phyloP scores from a whole-genome alignment of 306 rosid species.

The Malus orientalis region DNA sequence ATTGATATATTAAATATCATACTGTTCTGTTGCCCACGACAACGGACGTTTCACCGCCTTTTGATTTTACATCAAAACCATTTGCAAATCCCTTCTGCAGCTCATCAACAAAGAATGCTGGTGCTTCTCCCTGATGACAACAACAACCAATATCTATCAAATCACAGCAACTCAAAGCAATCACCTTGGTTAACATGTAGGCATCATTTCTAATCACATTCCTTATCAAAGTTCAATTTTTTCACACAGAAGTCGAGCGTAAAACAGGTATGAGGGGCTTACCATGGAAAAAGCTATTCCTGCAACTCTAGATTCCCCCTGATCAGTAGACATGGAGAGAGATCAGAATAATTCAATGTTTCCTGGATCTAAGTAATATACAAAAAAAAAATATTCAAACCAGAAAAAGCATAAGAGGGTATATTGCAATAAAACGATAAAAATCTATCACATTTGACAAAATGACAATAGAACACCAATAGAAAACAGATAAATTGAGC shows the following conservation, averaged over 20 bases:
- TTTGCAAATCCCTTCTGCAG: conserved; percentile 38
- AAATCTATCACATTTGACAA: not conserved
- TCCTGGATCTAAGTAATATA: conserved; percentile 36
- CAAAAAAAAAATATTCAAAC: not conserved
- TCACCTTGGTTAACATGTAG: conserved; percentile 18
- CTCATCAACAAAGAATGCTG: conserved; percentile 61
- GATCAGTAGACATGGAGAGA: conserved; percentile 31
- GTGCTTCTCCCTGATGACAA: conserved; percentile 82
- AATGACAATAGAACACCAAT: not conserved
- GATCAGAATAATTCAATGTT: conserved; percentile 26
- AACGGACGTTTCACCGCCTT: conserved; percentile 34
- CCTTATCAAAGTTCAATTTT: not conserved
- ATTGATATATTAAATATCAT: conserved; percentile 27
- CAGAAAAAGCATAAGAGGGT: conserved; percentile 7
- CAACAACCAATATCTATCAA: conserved; percentile 10
- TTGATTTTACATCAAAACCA: conserved; percentile 52
- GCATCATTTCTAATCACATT: conserved; percentile 20
- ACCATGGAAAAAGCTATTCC: conserved; percentile 59
- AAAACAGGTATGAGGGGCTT: conserved; percentile 21
- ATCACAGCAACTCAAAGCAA: conserved; percentile 17
- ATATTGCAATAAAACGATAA: conserved; percentile 9
- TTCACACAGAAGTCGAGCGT: not conserved
- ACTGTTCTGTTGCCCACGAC: conserved; percentile 60
- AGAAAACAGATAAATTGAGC: not conserved
- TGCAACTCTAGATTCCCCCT: conserved; percentile 48